These are phyloP conservation scores for Globisporangium uncinulatum DNA, from an alignment of 352 stramenopile genomes.

Conservation along the genomic window DNA sequence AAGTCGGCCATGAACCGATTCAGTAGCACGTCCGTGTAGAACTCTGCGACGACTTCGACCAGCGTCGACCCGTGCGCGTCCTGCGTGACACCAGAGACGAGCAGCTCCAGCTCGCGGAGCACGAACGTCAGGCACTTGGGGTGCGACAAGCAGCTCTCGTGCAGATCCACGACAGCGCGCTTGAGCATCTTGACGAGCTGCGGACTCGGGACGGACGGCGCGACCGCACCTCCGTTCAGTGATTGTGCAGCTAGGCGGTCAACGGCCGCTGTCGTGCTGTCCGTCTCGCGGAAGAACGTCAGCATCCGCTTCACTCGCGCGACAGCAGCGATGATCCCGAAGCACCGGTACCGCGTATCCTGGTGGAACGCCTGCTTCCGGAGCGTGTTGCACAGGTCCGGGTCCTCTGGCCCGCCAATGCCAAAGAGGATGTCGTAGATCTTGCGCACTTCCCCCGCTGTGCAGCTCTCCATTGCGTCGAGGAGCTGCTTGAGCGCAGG, in stretches of 20 bases:
- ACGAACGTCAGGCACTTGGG: conserved; percentile 35
- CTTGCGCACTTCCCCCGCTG: conserved; percentile 28
- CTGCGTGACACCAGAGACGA: conserved; percentile 18
- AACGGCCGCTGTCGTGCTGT: background rate
- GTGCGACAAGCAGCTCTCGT: conserved; percentile 22
- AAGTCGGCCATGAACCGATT: conserved; percentile 45
- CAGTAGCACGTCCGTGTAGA: conserved; percentile 36
- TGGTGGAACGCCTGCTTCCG: conserved; percentile 54
- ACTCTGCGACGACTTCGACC: conserved; percentile 33
- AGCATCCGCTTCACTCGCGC: conserved; percentile 29
- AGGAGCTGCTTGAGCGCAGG: conserved; percentile 49
- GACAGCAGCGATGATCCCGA: conserved; percentile 43
- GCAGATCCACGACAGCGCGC: conserved; percentile 22
- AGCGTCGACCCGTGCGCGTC: conserved; percentile 20
- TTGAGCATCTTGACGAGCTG: conserved; percentile 17
- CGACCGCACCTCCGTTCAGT: background rate
- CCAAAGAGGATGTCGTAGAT: conserved; percentile 53
- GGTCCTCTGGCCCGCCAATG: conserved; percentile 36
- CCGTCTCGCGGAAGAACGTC: conserved; percentile 20
- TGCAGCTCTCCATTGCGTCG: conserved; percentile 39
- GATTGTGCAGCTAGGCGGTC: background rate
- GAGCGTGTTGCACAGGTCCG: conserved; percentile 44
- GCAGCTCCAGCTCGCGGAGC: conserved; percentile 30
- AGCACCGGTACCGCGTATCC: conserved; percentile 39
- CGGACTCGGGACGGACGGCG: background rate